Base-by-base conservation (phyloP, 208 protist species). In the Wallacemonas rigidus region DNA sequence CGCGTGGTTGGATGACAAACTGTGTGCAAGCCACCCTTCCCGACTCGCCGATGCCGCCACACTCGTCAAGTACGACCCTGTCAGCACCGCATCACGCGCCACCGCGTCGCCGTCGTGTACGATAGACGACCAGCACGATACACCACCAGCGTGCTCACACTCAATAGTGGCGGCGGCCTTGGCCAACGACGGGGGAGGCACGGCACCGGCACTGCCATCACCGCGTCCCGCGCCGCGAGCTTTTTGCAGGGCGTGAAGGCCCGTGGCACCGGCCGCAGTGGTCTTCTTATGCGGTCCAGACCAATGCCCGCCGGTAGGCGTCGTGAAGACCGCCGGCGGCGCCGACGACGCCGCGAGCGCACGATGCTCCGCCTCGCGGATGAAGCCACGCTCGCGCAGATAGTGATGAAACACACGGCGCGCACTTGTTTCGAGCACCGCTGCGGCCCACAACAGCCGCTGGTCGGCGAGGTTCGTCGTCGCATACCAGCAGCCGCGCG, bases 41-140 rank as follows among this genome's bases (percentile, higher is more conserved):
- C 26, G 40, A 36, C 56, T 57, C 45, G 79, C 83, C 36, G 69
- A 74, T 14, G 39, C 45, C 2, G 68, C 75, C 6, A 90, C 61
- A 45, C 83, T 91, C 17, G 78, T 71, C 2, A 93, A 69, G 64
- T 85, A 93, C 26, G 85, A 64, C 9, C 80, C 77, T 0, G 83
- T 80, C 43, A 85, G 76, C 2, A 78, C 72, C 17, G 73, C 80
- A 44, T 93, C 88, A 14, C 85, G 80, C 51, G 81, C 73, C 7
- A 80, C 74, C 38, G 82, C 88, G 67, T 84, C 75, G 38, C 79
- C 79, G 64, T 77, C 63, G 26, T 69, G 67, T 41, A 80, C 57
- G 56, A 93, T 82, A 50, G 83, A 76, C 53, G 80, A 76, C 85
- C 85, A 91, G 26, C 78, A 87, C 1, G 83, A 89, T 9, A 93